Base-by-base conservation (phyloP, 228 moss, liverwort and hornwort species). In the Sphagnum magellanicum region DNA sequence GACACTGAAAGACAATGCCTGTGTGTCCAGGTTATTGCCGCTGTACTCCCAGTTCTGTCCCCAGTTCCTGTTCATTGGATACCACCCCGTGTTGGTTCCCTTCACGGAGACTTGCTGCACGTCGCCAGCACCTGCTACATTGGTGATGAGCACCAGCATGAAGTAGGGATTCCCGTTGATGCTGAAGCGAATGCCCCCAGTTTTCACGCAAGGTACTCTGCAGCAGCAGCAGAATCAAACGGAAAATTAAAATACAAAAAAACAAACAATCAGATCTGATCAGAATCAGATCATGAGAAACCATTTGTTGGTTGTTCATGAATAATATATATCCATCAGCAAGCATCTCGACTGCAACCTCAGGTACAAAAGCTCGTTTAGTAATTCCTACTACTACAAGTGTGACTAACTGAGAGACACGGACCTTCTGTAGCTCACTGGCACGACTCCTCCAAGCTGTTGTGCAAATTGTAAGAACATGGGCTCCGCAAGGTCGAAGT, bases 111-210 rank as follows among this genome's bases (percentile, higher is more conserved):
- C 69, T 51, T 70, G 67, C 11, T 67, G 48, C 17, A 83, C 71
- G 66, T 83, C 82, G n/a, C 82, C 82, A 15, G 50, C 69, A 6
- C 79, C 82, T 68, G 75, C 82, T 14, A 83, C 82, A 60, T 82
- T 82, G 51, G 78, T 78, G 14, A 82, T 63, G 74, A 82, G 78
- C 16, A 82, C 75, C 63, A 82, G 63, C 48, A 77, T 74, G 75
- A 78, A 82, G 63, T 78, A 82, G 60, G 48, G 71, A 50, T 78
- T 70, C 14, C 81, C 81, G 11, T 77, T 75, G 65, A 81, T 78
- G 49, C 74, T 81, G 58, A 71, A 81, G 16, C 74, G 74, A 51
- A 83, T 76, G 15, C 50, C 59, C 7, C 79, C 82, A 10, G 15
- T 76, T 67, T 71, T 70, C 50, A 67, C 67, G 68, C 82, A 83